Base-by-base conservation (phyloP, 2,329 filamentous ascomycete genomes). In the Penicillium thymicola region DNA sequence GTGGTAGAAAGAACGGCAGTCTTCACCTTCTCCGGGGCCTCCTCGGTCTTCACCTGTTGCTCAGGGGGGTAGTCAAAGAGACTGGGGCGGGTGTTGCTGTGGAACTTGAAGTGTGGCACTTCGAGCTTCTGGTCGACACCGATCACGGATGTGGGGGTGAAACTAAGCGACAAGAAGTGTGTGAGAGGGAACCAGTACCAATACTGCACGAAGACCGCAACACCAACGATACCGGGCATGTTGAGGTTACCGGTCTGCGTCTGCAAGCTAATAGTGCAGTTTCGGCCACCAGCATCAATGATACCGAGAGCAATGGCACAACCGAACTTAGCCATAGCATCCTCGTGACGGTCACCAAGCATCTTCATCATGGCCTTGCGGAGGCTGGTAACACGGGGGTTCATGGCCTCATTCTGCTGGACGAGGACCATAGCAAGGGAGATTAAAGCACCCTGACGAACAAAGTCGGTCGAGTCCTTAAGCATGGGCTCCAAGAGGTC, bases 171-270 rank as follows among this genome's bases (percentile, higher is more conserved):
- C 56, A 99, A 76, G 85, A 99, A 99, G 77, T 99, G 94, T 30
- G 94, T 96, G 68, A 97, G 89, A 58, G 94, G 94, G 85, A 99
- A 99, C 94, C 94, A 99, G 80, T 99, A 99, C 94, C 94, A 99
- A 80, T 99, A 99, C 74, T 99, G 94, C 9, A 92, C 96, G 78
- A 99, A 99, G 52, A 99, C 89, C 28, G 92, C 93, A 87, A 96
- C 96, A 65, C 94, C 95, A 18, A 99, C 92, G 64, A 99, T 96
- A 59, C 91, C 95, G 18, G 92, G 87, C 92, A 99, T 97, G 81
- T 99, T 97, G 64, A 99, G 85, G 72, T 97, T 99, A 62, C 95
- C 95, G 0, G 93, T 97, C 77, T 96, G 94, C 1, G 94, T 99
- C 75, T 99, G 94, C 38, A 99, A 83, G 30, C 93, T 93, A 66